Percentiles rank a stretch among this genome's conserved stretches.
Conservation (phyloP, 495 filamentous ascomycete species). For the Podospora pseudocomata region DNA sequence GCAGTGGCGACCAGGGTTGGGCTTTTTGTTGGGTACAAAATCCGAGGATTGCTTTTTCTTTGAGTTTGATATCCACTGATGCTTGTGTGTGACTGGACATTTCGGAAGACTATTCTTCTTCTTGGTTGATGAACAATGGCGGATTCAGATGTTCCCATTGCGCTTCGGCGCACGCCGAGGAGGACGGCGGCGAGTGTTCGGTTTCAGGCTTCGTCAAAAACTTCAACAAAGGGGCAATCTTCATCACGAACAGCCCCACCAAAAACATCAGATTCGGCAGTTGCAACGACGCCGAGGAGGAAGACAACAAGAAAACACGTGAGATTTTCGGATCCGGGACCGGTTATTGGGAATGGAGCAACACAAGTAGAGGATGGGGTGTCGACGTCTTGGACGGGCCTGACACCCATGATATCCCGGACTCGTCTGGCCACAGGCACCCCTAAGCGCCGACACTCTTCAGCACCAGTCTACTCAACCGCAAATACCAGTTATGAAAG, state of each 20-base stretch:
- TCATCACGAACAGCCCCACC: neutral
- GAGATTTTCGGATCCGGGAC: constrained; percentile 70
- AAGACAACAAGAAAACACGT: constrained; percentile 55
- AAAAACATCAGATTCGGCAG: neutral
- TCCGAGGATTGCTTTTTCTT: neutral
- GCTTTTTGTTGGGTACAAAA: neutral
- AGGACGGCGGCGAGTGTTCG: constrained; percentile 5
- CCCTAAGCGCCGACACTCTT: constrained; percentile 32
- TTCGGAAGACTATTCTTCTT: neutral
- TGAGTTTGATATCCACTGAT: neutral
- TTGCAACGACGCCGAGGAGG: constrained; percentile 19
- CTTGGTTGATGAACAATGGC: constrained; percentile 15
- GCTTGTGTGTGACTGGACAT: neutral
- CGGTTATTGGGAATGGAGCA: constrained; percentile 13
- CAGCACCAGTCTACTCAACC: neutral
- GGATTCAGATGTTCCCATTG: constrained; percentile 25
- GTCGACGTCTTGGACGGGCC: constrained; percentile 52
- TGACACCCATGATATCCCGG: constrained; percentile 64
- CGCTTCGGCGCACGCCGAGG: constrained; percentile 30
- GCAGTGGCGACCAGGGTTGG: constrained; percentile 11
- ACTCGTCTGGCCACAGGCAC: constrained; percentile 26
- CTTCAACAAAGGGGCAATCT: neutral
- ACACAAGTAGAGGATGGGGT: constrained; percentile 1
- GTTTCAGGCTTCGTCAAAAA: neutral
- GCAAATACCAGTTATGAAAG: constrained; percentile 1